phyloP scores from a whole-genome alignment of 2,329 filamentous ascomycete species.

The Fusarium agapanthi region DNA sequence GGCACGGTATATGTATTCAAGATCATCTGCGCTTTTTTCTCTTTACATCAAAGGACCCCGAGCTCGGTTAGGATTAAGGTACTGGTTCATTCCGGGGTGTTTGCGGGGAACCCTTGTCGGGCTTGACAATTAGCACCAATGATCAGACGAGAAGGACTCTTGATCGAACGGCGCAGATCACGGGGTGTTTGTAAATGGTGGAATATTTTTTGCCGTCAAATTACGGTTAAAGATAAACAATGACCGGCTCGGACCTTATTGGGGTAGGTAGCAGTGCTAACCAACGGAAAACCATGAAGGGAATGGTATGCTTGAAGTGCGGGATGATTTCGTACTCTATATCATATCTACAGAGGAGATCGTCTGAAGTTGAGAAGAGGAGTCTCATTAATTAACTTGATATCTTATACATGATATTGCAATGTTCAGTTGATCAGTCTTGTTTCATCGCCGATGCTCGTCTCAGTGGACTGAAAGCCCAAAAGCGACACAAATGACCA shows the following conservation, averaged over 20 bases:
- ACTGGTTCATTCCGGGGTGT: neutral
- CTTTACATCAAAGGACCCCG: neutral
- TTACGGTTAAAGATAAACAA: slow-evolving; percentile 19
- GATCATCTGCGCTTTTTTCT: neutral
- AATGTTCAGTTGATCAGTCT: too few species aligned
- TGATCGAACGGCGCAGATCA: neutral
- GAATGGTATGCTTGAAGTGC: neutral
- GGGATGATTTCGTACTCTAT: neutral
- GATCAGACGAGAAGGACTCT: neutral
- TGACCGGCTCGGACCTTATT: neutral
- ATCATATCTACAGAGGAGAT: neutral
- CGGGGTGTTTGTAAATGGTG: neutral
- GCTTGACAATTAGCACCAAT: slow-evolving; percentile 35
- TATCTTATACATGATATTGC: accelerated
- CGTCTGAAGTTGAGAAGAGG: accelerated
- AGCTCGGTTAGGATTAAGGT: slow-evolving; percentile 2
- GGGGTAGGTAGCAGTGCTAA: neutral
- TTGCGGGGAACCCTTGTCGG: slow-evolving; percentile 33
- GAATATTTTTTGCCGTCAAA: neutral
- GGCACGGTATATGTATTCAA: slow-evolving; percentile 5
- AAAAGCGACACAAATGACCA: accelerated
- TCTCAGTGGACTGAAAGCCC: accelerated
- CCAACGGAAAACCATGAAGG: neutral
- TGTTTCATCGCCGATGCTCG: accelerated
- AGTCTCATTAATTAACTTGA: accelerated